phyloP scores from a whole-genome alignment of 23 red algal genomes.

The Chondrus crispus region DNA sequence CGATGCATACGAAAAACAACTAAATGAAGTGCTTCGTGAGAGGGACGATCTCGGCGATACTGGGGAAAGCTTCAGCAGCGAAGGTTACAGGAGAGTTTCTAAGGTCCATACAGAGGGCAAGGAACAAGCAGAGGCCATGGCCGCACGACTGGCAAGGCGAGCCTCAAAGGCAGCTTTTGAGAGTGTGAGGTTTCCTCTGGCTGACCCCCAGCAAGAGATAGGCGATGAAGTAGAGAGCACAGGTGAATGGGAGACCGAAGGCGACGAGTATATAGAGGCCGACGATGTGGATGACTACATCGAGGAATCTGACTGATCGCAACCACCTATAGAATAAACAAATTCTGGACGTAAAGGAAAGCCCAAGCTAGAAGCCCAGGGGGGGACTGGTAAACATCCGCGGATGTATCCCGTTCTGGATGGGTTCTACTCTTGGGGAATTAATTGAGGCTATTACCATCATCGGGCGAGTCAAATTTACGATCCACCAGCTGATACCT shows the following conservation, averaged over 20 bases:
- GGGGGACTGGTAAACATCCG: too few species aligned
- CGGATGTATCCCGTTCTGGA: too few species aligned
- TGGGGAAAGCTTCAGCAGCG: not conserved
- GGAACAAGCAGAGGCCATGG: not conserved
- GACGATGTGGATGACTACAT: not conserved
- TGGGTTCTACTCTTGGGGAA: too few species aligned
- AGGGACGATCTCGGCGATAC: not conserved
- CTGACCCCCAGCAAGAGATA: not conserved
- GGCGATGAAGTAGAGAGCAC: not conserved
- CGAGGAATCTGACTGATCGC: constrained; percentile 5
- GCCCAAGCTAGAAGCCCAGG: too few species aligned
- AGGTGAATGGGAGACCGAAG: not conserved
- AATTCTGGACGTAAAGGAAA: too few species aligned
- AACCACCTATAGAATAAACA: too few species aligned
- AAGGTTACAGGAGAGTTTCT: not conserved
- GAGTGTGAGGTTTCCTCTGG: not conserved
- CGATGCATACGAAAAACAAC: constrained; percentile 32
- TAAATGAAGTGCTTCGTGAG: not conserved
- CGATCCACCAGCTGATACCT: too few species aligned
- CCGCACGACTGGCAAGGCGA: not conserved
- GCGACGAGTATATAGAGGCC: not conserved
- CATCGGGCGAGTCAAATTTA: too few species aligned
- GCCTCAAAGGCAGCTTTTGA: constrained; percentile 2
- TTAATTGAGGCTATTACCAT: too few species aligned
- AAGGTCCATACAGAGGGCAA: not conserved